Percentiles rank a stretch among this genome's conserved stretches.
Conservation (phyloP, 2,329 filamentous ascomycete genomes). For the Calonectria honghensis region DNA sequence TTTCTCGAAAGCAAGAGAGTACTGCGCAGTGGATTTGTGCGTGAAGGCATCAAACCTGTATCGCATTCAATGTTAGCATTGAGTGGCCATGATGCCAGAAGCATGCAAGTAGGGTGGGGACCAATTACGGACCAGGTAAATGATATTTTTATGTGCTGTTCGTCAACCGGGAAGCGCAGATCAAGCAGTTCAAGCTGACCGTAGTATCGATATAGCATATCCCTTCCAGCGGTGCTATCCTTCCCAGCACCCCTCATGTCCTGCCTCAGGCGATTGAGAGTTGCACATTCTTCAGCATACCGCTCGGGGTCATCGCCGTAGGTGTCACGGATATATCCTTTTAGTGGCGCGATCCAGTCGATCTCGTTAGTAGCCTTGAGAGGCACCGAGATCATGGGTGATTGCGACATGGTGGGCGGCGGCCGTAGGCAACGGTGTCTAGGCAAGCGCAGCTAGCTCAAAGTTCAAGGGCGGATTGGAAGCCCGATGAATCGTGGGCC, state of each 20-base stretch:
- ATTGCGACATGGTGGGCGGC: conserved; percentile 80
- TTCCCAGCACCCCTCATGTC: conserved; percentile 98
- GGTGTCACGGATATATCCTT: conserved; percentile 92
- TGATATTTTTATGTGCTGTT: conserved; percentile 99
- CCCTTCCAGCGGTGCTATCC: conserved; percentile 94
- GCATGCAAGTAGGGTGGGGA: neutral
- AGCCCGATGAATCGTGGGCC: conserved; percentile 39
- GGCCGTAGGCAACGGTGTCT: conserved; percentile 29
- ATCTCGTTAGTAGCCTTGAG: conserved; percentile 97
- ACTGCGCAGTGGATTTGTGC: conserved; percentile 96
- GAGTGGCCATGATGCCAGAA: neutral
- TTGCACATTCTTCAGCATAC: conserved; percentile 95
- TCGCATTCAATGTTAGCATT: conserved; percentile 35
- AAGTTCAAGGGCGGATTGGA: conserved; percentile 43
- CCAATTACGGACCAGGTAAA: conserved; percentile 88
- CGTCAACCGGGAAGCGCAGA: conserved; percentile 95
- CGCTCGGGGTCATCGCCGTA: conserved; percentile 98
- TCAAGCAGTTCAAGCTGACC: conserved; percentile 97
- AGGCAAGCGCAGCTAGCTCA: conserved; percentile 39
- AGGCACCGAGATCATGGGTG: conserved; percentile 96
- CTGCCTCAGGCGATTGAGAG: conserved; percentile 94
- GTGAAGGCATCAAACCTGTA: conserved; percentile 99
- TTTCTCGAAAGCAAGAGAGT: conserved; percentile 97
- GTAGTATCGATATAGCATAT: conserved; percentile 97
- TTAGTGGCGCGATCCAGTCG: conserved; percentile 95